These are phyloP conservation scores for Botrytis medusae DNA, from an alignment of 2,329 filamentous ascomycete species.

Conservation along the genomic window DNA sequence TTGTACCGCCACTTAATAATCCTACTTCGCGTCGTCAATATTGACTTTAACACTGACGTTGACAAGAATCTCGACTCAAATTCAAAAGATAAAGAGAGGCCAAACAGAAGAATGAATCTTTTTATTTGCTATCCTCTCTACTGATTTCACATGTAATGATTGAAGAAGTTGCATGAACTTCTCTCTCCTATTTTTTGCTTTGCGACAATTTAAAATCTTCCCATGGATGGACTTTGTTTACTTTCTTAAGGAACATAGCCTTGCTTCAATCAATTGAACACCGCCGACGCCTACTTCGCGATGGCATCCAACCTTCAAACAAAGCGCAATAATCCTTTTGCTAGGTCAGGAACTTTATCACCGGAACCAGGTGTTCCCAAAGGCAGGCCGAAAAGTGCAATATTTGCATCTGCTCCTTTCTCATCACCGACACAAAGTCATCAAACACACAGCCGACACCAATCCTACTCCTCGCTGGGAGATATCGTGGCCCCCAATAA, in stretches of 20 bases:
- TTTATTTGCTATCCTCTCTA: not conserved
- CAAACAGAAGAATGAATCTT: constrained; percentile 1
- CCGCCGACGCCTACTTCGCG: constrained; percentile 37
- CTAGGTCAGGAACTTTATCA: constrained; percentile 66
- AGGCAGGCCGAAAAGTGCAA: constrained; percentile 70
- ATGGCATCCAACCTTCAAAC: constrained; percentile 62
- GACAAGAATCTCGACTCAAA: constrained; percentile 6
- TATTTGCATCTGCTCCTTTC: constrained; percentile 51
- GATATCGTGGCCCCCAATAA: constrained; percentile 40
- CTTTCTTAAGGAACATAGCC: constrained; percentile 5
- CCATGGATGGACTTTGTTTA: constrained; percentile 23
- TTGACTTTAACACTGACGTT: not conserved
- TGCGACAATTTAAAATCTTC: not conserved
- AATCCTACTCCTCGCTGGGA: constrained; percentile 60
- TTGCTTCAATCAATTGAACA: constrained; percentile 21
- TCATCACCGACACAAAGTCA: constrained; percentile 41
- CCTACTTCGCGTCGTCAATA: constrained; percentile 13
- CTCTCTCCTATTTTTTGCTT: not conserved
- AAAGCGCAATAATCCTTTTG: constrained; percentile 80
- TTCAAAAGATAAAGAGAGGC: not conserved
- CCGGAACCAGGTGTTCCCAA: constrained; percentile 53
- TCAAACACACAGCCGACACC: constrained; percentile 61
- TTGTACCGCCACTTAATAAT: constrained; percentile 7
- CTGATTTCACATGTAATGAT: not conserved
- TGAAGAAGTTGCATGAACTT: not conserved